Base-by-base conservation (phyloP, 176 grass and related monocot genomes). In the Oryza meridionalis region DNA sequence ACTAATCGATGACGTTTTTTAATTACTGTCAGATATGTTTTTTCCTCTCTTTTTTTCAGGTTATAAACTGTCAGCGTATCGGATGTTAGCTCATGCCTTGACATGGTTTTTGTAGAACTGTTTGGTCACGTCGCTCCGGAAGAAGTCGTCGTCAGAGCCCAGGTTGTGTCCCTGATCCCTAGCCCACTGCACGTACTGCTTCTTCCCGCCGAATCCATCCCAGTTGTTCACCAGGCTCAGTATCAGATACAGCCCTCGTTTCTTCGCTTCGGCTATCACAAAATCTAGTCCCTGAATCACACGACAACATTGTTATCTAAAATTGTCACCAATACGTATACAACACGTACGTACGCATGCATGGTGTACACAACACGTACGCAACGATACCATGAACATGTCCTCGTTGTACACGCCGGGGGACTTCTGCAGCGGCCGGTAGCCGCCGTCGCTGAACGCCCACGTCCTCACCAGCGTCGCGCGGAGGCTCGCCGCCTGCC, bases 171-270 rank as follows among this genome's bases (percentile, higher is more conserved):
- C 90, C 77, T 86, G 63, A 10, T 77, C 67, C 44, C 76, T 93
- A 12, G 92, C 95, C 95, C 95, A 97, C 38, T 94, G 86, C 70
- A 94, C 86, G 69, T 97, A 97, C 51, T 93, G 90, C 37, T 78
- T 86, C 90, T 91, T 94, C 1, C 92, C 95, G 42, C 95, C 92
- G 49, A 90, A 92, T 5, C 40, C 89, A 4, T 86, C 87, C 81
- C 89, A 97, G 90, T 94, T 97, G 69, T 97, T 91, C 59, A 86
- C 90, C 21, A 97, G 65, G 78, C 88, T 86, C 53, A 93, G 85
- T 71, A 97, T 94, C 55, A 97, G 44, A 47, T 89, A 88, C 14
- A 97, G 37, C 1, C 86, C 82, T 3, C 73, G 76, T 55, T 91
- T 93, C 80, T 90, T 94, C 0, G 95, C 92, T 81, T 97, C 92